Evolutionary conservation across 2,329 filamentous ascomycete species (phyloP).

Genomic region (Cytospora schulzeri): DNA sequence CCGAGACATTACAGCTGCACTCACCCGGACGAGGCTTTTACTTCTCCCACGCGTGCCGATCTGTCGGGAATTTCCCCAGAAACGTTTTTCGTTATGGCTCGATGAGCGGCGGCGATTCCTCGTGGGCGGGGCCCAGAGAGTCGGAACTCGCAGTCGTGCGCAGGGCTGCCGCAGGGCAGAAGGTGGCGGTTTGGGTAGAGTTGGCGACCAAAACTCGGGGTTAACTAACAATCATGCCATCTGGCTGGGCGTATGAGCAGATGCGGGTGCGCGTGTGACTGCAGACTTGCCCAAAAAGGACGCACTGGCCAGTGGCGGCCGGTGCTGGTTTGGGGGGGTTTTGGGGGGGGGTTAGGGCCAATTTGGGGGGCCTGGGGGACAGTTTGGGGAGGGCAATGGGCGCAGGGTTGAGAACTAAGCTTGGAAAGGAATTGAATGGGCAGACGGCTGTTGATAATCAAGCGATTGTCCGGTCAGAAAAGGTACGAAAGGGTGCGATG

Average conservation of each 20-base stretch:
- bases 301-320: not conserved
- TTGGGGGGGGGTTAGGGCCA: too few relatives aligned
- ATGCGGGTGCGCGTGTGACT: constrained; percentile 8
- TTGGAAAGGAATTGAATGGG: constrained; percentile 22
- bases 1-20: constrained; percentile 9
- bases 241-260: constrained; percentile 17
- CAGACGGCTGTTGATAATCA: constrained; percentile 23
- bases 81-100: constrained; percentile 20
- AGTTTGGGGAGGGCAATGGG: too few relatives aligned
- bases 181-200: not conserved
- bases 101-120: constrained; percentile 24
- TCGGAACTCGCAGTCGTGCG: not conserved
- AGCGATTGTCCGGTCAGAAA: constrained; percentile 10
- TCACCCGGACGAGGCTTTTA: constrained; percentile 20
- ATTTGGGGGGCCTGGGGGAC: too few relatives aligned
- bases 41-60: constrained; percentile 16
- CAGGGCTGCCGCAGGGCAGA: not conserved
- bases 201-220: not conserved
- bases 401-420: constrained; percentile 4
- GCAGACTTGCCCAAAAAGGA: not conserved
- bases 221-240: constrained; percentile 26
- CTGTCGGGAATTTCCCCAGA: constrained; percentile 16
- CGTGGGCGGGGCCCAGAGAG: constrained; percentile 18
- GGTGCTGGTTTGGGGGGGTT: not conserved
- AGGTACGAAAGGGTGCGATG: constrained; percentile 12